A percentile compares a stretch with the other conserved stretches of the same genome.
Evolutionary conservation across 2,329 filamentous ascomycete genomes (phyloP).

Genomic region (Intubia oerlemansii): DNA sequence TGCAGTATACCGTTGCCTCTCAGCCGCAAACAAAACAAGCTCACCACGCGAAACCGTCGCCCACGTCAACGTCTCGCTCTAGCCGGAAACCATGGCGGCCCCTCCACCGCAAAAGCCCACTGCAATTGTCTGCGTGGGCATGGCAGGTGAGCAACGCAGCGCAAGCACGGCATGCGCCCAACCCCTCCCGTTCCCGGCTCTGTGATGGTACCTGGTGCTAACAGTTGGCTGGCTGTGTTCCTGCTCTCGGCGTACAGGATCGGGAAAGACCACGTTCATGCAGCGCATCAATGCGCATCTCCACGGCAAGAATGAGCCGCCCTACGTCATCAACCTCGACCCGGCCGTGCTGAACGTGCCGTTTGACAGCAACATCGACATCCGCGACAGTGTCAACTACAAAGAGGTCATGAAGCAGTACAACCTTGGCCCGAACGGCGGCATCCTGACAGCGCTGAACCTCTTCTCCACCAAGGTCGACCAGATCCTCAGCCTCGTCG

Average conservation of each 20-base stretch:
- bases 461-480: slow-evolving; percentile 97
- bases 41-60: no score
- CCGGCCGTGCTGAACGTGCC: slow-evolving; percentile 84
- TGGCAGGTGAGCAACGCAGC: slow-evolving; percentile 50
- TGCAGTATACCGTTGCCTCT: no score
- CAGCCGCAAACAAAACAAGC: no score
- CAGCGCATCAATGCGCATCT: slow-evolving; percentile 90
- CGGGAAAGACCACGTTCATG: slow-evolving; percentile 99
- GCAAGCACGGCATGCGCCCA: no score
- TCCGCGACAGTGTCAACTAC: slow-evolving; percentile 97
- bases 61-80: no score
- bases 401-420: slow-evolving; percentile 99
- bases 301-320: slow-evolving; percentile 56
- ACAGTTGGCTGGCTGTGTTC: background rate
- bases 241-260: slow-evolving; percentile 29
- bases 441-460: slow-evolving; percentile 86
- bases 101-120: no score
- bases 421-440: slow-evolving; percentile 90
- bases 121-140: slow-evolving; percentile 83
- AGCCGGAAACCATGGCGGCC: no score
- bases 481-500: slow-evolving; percentile 71
- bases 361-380: slow-evolving; percentile 96
- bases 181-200: no score
- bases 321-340: slow-evolving; percentile 94
- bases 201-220: no score